Percentiles rank a stretch among this genome's conserved stretches.
Evolutionary conservation across 257 asterid species (phyloP).

Genomic region (Salvia splendens): DNA sequence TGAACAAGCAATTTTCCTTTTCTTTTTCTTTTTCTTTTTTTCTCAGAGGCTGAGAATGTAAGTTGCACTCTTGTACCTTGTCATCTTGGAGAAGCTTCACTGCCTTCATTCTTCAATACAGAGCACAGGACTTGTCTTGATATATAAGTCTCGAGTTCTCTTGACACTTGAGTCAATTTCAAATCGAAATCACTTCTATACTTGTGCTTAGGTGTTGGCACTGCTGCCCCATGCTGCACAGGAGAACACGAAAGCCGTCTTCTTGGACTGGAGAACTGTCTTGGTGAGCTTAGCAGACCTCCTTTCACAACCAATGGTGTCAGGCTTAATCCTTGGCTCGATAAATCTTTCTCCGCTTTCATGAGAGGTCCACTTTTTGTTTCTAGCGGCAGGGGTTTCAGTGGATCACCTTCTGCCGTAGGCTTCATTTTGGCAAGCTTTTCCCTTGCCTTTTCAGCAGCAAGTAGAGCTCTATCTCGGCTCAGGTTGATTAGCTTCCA

Average conservation of each 20-base stretch:
- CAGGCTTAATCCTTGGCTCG: slow-evolving; percentile 33
- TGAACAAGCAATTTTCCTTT: slow-evolving; percentile 6
- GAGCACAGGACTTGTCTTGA: slow-evolving; percentile 80
- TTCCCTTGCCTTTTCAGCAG: slow-evolving; percentile 75
- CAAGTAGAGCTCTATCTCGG: slow-evolving; percentile 73
- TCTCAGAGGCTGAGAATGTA: slow-evolving; percentile 58
- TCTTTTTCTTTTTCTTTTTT: background rate
- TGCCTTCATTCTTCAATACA: slow-evolving; percentile 54
- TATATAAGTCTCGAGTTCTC: slow-evolving; percentile 76
- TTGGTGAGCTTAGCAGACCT: slow-evolving; percentile 45
- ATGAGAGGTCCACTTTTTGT: slow-evolving; percentile 66
- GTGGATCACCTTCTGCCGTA: slow-evolving; percentile 39
- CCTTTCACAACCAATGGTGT: slow-evolving; percentile 45
- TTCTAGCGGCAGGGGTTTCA: slow-evolving; percentile 80
- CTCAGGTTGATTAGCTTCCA: slow-evolving; percentile 90
- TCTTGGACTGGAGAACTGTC: slow-evolving; percentile 79
- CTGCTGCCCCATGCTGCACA: slow-evolving; percentile 35
- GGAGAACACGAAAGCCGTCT: slow-evolving; percentile 73
- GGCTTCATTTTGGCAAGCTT: slow-evolving; percentile 49
- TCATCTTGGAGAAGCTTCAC: slow-evolving; percentile 57
- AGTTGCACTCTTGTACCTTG: background rate
- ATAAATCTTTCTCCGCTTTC: slow-evolving; percentile 44
- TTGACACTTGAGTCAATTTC: slow-evolving; percentile 75
- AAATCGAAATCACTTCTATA: slow-evolving; percentile 75
- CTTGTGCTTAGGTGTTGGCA: slow-evolving; percentile 57